Conservation (phyloP, 805 yeast genomes). For the Nakazawaea populi region DNA sequence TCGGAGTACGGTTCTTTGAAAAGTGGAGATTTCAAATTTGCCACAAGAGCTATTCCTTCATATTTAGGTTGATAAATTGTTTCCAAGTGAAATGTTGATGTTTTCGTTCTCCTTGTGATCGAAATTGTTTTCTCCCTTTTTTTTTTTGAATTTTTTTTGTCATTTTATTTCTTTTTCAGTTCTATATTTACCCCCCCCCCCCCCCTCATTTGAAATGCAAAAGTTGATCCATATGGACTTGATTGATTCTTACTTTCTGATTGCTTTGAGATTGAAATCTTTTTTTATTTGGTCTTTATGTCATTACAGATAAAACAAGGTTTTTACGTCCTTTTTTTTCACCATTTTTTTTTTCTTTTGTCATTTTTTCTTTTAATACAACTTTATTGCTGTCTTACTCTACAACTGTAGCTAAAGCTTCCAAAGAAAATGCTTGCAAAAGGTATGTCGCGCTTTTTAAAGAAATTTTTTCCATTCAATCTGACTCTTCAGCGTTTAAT, state of each 20-base stretch:
- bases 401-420: too few relatives aligned
- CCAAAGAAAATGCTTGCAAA: not conserved
- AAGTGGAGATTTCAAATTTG: not conserved
- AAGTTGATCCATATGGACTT: not conserved
- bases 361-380: not conserved
- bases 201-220: not conserved
- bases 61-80: not conserved
- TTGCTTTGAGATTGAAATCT: not conserved
- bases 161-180: not conserved
- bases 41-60: slow-evolving; percentile 7
- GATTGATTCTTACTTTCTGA: not conserved
- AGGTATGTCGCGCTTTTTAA: too few relatives aligned
- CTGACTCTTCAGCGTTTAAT: not conserved
- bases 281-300: too few relatives aligned
- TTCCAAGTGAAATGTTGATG: too few relatives aligned
- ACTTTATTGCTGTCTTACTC: not conserved
- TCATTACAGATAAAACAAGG: too few relatives aligned
- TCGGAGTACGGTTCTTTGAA: not conserved
- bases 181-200: not conserved
- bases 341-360: not conserved
- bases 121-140: not conserved
- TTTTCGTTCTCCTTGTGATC: not conserved
- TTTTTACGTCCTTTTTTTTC: not conserved
- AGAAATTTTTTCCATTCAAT: too few relatives aligned
- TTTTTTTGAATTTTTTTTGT: too few relatives aligned